A percentile compares a stretch with the other conserved stretches of the same genome.
Evolutionary conservation across 805 yeast genomes (phyloP).

Genomic region (Saccharomycopsis sp.): DNA sequence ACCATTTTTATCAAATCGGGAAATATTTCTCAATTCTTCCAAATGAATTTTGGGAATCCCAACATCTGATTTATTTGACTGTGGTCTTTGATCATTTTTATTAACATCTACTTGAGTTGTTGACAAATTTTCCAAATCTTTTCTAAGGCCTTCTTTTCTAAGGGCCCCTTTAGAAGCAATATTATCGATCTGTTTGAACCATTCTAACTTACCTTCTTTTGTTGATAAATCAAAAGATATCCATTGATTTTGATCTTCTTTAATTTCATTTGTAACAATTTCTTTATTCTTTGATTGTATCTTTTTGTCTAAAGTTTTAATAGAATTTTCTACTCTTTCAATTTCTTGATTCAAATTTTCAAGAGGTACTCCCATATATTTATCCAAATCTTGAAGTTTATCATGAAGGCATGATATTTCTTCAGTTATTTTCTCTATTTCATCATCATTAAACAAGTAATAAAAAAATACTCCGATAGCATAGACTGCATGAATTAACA

Average conservation of each 20-base stretch:
- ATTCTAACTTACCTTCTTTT: constrained; percentile 13
- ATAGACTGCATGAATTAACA: background rate
- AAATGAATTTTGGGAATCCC: too few relatives aligned
- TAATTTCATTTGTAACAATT: too few relatives aligned
- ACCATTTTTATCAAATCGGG: constrained; percentile 28
- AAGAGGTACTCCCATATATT: background rate
- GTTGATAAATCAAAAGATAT: constrained; percentile 11
- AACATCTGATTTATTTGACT: background rate
- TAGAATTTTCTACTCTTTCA: background rate
- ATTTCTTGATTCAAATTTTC: background rate
- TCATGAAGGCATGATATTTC: background rate
- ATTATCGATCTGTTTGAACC: too few relatives aligned
- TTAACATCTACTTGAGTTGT: background rate
- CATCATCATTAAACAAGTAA: background rate
- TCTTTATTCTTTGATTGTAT: constrained; percentile 36
- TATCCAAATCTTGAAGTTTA: background rate
- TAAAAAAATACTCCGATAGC: background rate
- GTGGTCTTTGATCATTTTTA: background rate
- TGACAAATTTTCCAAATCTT: too few relatives aligned
- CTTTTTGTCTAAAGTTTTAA: too few relatives aligned
- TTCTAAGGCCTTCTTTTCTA: too few relatives aligned
- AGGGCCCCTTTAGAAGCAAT: too few relatives aligned
- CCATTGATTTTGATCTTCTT: too few relatives aligned
- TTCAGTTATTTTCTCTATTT: background rate
- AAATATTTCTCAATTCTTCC: constrained; percentile 11